Base-by-base conservation (phyloP, 164 flowering plant species). In the Kingdonia uniflora region DNA sequence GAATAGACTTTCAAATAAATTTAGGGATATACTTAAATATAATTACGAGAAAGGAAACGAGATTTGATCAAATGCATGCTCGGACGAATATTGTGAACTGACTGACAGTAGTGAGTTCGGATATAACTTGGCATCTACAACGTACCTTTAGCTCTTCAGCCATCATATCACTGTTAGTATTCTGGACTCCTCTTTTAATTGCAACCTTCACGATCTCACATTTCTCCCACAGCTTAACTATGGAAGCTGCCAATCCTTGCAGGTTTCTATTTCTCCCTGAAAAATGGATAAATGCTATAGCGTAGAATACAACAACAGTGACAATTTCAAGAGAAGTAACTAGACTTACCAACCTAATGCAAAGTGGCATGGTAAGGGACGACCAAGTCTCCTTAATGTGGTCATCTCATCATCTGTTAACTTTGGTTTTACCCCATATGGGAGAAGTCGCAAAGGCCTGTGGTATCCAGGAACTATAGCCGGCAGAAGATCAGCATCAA, bases 401-500 rank as follows among this genome's bases (percentile, higher is more conserved):
- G 86, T 88, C 99, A 89, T 84, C 61, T 94, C 99, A 71, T 84
- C 86, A 70, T 94, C 74, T 19, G 97, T 89, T 45, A 94, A 65
- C 69, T 66, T 77, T 43, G 86, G 85, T 42, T 67, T 74, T 59
- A 86, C 74, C 35, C 97, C 99, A 73, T 72, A 88, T 0, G 99
- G 99, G 56, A 94, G 99, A 59, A 94, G 89, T 38, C 99, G 89
- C 53, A 89, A 94, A 10, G 92, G 99, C 58, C 68, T 81, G 63
- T 81, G 74, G 60, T 76, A 85, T 23, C 87, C 95, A 66, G 87
- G 79, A 67, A 89, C 73, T 55, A 77, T 46, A 26, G 84, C 89
- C 19, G 99, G 92, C 54, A 94, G 70, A 64, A 89, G 97, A 71
- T 94, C 99, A 65, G 79, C 99, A 80, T 94, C 97, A 58, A 94